Percentiles rank a stretch among this genome's conserved stretches.
Conservation (phyloP, 1,284 basidiomycete species). For the Moniliophthora roreri region DNA sequence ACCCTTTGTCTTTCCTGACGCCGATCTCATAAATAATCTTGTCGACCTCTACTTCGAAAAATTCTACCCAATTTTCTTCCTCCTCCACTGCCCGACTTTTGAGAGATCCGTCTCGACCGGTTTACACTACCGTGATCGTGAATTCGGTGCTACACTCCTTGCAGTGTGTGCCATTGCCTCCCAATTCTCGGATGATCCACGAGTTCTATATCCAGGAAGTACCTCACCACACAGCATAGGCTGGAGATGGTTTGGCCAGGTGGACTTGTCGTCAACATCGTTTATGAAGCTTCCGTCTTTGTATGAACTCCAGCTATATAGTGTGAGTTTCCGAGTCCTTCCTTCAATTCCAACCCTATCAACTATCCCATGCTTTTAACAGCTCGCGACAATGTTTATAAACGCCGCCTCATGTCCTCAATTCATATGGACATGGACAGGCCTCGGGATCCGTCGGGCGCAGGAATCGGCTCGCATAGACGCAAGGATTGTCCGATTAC, state of each 20-base stretch:
- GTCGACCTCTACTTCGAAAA: too few species aligned
- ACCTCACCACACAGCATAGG: slow-evolving; percentile 15
- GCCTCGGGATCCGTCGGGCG: slow-evolving; percentile 42
- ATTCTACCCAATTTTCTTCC: too few species aligned
- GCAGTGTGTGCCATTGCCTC: too few species aligned
- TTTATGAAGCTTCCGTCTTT: slow-evolving; percentile 39
- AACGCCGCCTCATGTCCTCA: slow-evolving; percentile 28
- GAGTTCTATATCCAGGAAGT: neutral
- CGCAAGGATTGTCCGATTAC: neutral
- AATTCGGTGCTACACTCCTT: too few species aligned
- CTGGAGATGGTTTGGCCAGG: slow-evolving; percentile 44
- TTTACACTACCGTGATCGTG: too few species aligned
- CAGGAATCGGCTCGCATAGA: slow-evolving; percentile 33
- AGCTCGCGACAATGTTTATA: slow-evolving; percentile 8
- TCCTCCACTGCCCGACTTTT: too few species aligned
- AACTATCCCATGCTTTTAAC: neutral
- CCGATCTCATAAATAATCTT: too few species aligned
- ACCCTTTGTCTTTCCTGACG: too few species aligned
- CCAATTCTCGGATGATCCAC: too few species aligned
- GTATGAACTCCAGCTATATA: slow-evolving; percentile 43
- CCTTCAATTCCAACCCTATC: neutral
- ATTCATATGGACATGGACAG: slow-evolving; percentile 42
- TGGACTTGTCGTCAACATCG: slow-evolving; percentile 35
- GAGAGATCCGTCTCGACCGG: too few species aligned
- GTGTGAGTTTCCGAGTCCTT: slow-evolving; percentile 4